Evolutionary conservation across 192 early-diverging fungal species (phyloP).

Genomic region (Dimargaris verticillata): DNA sequence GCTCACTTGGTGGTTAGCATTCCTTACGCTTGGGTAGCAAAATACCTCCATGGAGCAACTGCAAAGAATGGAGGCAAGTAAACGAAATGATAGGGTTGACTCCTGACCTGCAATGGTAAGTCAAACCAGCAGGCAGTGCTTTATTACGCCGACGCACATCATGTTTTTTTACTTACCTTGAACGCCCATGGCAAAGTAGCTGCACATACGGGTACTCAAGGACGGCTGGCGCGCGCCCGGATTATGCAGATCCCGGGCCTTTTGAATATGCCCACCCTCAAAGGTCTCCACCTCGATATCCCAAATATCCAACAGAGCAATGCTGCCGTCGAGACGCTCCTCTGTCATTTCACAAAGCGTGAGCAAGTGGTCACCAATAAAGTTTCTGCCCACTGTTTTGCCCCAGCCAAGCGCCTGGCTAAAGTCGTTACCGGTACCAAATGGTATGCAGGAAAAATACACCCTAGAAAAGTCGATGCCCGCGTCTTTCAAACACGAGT

Average conservation of each 20-base stretch:
- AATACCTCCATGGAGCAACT: too few relatives aligned
- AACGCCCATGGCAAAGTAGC: slow-evolving; percentile 56
- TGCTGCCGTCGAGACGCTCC: slow-evolving; percentile 40
- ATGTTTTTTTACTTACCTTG: slow-evolving; percentile 27
- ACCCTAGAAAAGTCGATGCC: slow-evolving; percentile 41
- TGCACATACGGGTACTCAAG: slow-evolving; percentile 42
- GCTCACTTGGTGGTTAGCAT: too few relatives aligned
- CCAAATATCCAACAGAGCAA: slow-evolving; percentile 51
- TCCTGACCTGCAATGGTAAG: too few relatives aligned
- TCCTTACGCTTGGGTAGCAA: too few relatives aligned
- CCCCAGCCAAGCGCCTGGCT: slow-evolving; percentile 61
- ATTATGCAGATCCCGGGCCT: slow-evolving; percentile 34
- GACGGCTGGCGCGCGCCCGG: slow-evolving; percentile 22
- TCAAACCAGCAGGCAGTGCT: too few relatives aligned
- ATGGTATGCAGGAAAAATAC: slow-evolving; percentile 55
- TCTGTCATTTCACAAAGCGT: slow-evolving; percentile 35
- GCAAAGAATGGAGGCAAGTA: too few relatives aligned
- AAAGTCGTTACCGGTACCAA: slow-evolving; percentile 63
- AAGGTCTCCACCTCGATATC: slow-evolving; percentile 40
- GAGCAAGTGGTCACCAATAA: slow-evolving; percentile 38
- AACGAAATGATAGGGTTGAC: too few relatives aligned
- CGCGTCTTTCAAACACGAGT: slow-evolving; percentile 39
- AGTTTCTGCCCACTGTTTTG: slow-evolving; percentile 40
- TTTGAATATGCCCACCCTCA: slow-evolving; percentile 41
- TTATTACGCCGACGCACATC: background rate